phyloP scores from a whole-genome alignment of 192 early-diverging fungal species.

The Nowakowskiella sp. region DNA sequence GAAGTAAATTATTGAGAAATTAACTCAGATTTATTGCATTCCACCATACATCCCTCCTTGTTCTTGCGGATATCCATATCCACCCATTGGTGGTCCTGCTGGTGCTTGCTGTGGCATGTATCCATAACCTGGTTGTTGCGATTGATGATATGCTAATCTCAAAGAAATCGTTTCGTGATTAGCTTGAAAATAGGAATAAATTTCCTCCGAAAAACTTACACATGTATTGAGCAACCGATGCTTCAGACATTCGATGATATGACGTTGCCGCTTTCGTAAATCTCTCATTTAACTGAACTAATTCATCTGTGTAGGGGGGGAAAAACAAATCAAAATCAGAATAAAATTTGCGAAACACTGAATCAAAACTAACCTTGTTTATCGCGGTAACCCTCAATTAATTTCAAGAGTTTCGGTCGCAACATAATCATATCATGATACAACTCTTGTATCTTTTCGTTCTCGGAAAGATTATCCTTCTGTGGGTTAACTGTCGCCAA shows the following conservation, averaged over 20 bases:
- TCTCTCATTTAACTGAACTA: conserved; percentile 62
- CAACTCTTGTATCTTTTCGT: conserved; percentile 62
- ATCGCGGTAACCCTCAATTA: conserved; percentile 72
- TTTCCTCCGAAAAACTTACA: no score
- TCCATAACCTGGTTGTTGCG: no score
- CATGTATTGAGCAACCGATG: conserved; percentile 49
- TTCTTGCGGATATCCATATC: no score
- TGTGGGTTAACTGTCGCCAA: conserved; percentile 70
- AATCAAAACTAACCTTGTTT: conserved; percentile 62
- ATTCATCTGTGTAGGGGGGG: conserved; percentile 74
- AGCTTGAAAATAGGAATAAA: no score
- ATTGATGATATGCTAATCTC: no score
- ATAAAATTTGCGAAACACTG: not conserved
- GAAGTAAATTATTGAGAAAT: no score
- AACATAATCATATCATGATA: conserved; percentile 76
- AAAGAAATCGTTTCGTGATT: no score
- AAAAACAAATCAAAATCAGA: no score
- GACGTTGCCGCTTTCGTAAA: conserved; percentile 60
- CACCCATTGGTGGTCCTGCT: no score
- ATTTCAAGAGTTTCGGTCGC: conserved; percentile 75
- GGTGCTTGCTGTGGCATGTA: no score
- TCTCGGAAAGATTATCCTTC: conserved; percentile 79
- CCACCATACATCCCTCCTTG: no score
- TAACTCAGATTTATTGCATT: no score
- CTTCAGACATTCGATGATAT: conserved; percentile 67